Evolutionary conservation across 2,329 filamentous ascomycete species (phyloP), one percentile per base, ranked within the genome.

Genomic region (Stagonosporopsis chrysanthemi): DNA sequence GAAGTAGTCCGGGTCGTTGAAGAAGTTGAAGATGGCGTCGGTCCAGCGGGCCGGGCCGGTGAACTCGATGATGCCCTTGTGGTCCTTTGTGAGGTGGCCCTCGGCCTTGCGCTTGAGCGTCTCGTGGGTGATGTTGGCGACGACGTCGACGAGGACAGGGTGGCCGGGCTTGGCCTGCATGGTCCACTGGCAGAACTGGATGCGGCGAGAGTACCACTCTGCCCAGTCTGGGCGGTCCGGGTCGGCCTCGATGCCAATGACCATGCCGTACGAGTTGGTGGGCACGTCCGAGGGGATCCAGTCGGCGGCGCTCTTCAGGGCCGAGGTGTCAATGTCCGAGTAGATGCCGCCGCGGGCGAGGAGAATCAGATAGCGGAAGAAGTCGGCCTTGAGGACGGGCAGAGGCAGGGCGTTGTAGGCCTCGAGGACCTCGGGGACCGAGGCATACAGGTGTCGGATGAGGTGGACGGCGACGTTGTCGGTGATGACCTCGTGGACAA

Each of bases 161-260:
- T 99, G 95, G 11, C 95, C 95, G 0, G 94, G 90, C 78, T 99
- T 99, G 55, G 90, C 82, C 77, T 98, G 94, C 62, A 99, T 97
- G 1, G 95, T 99, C 95, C 95, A 99, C 77, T 99, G 95, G 79
- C 95, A 99, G 78, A 99, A 98, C 75, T 98, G 95, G 60, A 99
- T 93, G 62, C 94, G 87, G 58, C 95, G 90, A 62, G 92, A 95
- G 81, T 98, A 99, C 95, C 94, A 98, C 1, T 97, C 82, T 33
- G 87, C 84, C 95, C 95, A 99, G 75, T 99, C 95, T 3, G 86
- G 85, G 44, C 95, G 87, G 76, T 98, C 92, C 0, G 95, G 92
- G 73, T 99, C 95, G 4, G 95, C 95, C 80, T 99, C 95, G 64
- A 99, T 97, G 57, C 95, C 95, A 69, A 98, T 84, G 36, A 99